Evolutionary conservation across 257 asterid genomes (phyloP), one percentile per base, ranked within the genome.

Genomic region (Gardenia jasminoides): DNA sequence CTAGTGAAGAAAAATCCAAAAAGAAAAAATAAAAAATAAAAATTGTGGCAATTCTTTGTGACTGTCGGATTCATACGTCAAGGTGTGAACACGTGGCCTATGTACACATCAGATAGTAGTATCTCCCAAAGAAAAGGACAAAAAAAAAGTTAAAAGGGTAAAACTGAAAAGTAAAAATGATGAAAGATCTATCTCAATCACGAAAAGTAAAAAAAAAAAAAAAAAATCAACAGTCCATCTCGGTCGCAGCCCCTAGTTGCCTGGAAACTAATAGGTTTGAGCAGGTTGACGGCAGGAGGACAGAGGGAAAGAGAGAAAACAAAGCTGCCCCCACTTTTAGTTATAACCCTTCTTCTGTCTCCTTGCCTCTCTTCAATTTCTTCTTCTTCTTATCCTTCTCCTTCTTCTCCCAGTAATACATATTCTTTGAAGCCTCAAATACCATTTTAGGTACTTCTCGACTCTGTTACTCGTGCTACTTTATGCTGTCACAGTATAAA

Each of bases 181-280:
- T 48, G 11, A 48, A 48, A 8, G 11, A 48, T 48, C 11, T 48
- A 3, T 8, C 15, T 16, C 43, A 72, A 22, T 8, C 11, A 58
- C 69, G 28, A 30, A 22, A 33, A 22, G n/a, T n/a, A n/a, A 70
- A 44, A 48, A 50, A 3, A 30, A 26, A 52, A 54, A 80, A 67
- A 10, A 13, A 19, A 69, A 74, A 50, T 72, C 39, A 17, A 36
- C 41, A 82, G 88, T 81, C 82, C 72, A 50, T 31, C 33, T 46
- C 75, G 62, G 85, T 78, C 81, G 20, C 68, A 62, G 31, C 66
- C 89, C 92, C 91, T 81, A 86, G 78, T 83, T 82, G 90, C 87
- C 87, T 71, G 96, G 96, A 87, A 86, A 80, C 88, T 76, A 79
- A 52, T 13, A 52, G 71, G 39, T 36, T 36, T 88, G 84, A 88